Percentiles rank a stretch among this genome's conserved stretches.
These are phyloP conservation scores for Suillus brevipes DNA, from an alignment of 768 basidiomycete genomes.

Conservation along the genomic window DNA sequence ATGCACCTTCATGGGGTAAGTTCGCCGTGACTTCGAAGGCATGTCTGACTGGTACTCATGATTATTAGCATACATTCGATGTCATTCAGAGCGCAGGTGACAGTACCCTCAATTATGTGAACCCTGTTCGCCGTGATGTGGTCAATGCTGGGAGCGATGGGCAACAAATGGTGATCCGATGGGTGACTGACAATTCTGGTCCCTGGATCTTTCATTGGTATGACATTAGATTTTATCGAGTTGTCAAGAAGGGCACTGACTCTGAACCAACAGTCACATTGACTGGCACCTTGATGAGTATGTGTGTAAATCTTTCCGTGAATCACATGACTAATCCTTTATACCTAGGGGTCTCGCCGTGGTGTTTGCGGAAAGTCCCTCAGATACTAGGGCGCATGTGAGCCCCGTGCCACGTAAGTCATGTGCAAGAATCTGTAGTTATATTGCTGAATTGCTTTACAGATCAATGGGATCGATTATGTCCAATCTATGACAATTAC, in stretches of 20 bases:
- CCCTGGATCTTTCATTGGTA: constrained; percentile 33
- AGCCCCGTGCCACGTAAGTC: not conserved
- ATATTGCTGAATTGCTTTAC: not conserved
- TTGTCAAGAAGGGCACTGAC: not conserved
- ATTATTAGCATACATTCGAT: constrained; percentile 42
- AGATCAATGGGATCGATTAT: constrained; percentile 28
- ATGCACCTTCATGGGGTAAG: constrained; percentile 47
- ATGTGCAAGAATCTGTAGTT: not conserved
- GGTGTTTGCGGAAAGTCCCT: constrained; percentile 29
- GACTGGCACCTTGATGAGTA: constrained; percentile 23
- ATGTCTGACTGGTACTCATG: not conserved
- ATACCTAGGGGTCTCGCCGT: constrained; percentile 29
- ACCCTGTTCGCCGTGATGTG: constrained; percentile 56
- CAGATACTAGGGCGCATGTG: not conserved
- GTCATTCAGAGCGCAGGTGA: constrained; percentile 44
- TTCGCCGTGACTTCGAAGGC: not conserved
- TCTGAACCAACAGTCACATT: constrained; percentile 16
- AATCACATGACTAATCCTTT: not conserved
- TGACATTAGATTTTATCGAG: not conserved
- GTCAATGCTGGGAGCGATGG: constrained; percentile 27
- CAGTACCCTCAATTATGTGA: constrained; percentile 40
- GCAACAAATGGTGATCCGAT: constrained; percentile 42
- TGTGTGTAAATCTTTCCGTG: not conserved
- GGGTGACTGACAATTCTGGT: constrained; percentile 54
- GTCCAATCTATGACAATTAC: constrained; percentile 16